Conservation (phyloP, 1,139 yeast species). For the Maudiozyma humilis region DNA sequence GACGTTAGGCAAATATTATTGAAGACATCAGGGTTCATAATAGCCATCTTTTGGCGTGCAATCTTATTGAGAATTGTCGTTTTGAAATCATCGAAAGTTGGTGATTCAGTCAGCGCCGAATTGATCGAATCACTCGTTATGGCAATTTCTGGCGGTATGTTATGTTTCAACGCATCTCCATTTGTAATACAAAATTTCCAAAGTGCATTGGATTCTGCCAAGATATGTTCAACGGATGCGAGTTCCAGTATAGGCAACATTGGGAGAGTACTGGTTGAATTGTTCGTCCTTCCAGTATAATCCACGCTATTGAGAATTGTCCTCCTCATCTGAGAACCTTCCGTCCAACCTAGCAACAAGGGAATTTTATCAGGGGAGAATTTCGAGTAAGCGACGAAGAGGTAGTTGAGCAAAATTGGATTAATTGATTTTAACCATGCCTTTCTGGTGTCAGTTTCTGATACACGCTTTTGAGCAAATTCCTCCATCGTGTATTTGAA, state of each 20-base stretch:
- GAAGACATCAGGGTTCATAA: conserved; percentile 17
- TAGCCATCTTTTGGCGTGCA: conserved; percentile 15
- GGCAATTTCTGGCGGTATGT: not conserved
- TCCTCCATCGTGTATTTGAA: conserved; percentile 42
- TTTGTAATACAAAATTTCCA: conserved; percentile 39
- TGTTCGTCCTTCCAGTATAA: conserved; percentile 22
- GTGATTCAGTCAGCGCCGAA: not conserved
- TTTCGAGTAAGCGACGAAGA: conserved; percentile 51
- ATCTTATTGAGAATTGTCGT: conserved; percentile 14
- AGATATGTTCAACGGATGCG: conserved; percentile 36
- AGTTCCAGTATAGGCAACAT: conserved; percentile 53
- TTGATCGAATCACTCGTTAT: not conserved
- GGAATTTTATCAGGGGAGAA: conserved; percentile 34
- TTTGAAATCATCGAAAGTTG: conserved; percentile 17
- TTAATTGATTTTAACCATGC: conserved; percentile 30
- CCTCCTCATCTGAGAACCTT: conserved; percentile 42
- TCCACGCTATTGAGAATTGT: conserved; percentile 37
- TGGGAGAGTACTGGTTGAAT: conserved; percentile 37
- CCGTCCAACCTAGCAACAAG: conserved; percentile 36
- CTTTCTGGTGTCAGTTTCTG: conserved; percentile 12
- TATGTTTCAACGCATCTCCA: conserved; percentile 14
- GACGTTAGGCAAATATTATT: conserved; percentile 19
- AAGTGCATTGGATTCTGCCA: conserved; percentile 73
- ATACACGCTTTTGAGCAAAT: conserved; percentile 28
- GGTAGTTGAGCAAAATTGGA: conserved; percentile 43